Percentiles rank a stretch among this genome's conserved stretches.
Evolutionary conservation across 2,329 filamentous ascomycete genomes (phyloP).

Genomic region (Lecanosticta acicola): DNA sequence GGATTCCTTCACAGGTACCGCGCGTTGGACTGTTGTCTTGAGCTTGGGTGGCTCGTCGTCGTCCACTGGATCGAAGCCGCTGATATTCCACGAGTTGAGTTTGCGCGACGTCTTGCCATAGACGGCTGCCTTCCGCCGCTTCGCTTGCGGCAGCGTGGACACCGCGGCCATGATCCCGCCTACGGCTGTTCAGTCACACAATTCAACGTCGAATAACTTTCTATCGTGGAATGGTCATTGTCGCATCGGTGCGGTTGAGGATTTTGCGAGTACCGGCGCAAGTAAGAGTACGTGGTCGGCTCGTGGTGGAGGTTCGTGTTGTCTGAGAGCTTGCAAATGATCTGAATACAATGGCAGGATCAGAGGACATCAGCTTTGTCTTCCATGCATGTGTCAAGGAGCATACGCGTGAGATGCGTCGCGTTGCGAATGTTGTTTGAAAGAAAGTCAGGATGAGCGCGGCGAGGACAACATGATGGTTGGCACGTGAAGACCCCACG

Average conservation of each 20-base stretch:
- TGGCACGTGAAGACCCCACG: not conserved
- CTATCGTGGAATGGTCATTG: not conserved
- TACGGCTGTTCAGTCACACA: not conserved
- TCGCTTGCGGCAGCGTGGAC: slow-evolving; percentile 12
- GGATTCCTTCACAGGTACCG: slow-evolving; percentile 10
- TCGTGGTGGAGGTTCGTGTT: not conserved
- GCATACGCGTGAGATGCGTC: not conserved
- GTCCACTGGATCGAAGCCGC: slow-evolving; percentile 13
- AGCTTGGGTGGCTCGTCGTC: slow-evolving; percentile 15
- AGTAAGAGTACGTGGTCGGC: not conserved
- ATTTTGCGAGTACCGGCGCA: not conserved
- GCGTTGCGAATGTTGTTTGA: slow-evolving; percentile 1
- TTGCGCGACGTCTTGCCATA: slow-evolving; percentile 22
- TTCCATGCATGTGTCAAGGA: not conserved
- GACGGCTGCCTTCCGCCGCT: slow-evolving; percentile 22
- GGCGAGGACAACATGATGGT: not conserved
- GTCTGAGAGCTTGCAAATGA: not conserved
- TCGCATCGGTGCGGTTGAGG: not conserved
- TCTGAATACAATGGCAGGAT: not conserved
- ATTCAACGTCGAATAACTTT: not conserved
- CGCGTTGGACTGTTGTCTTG: not conserved
- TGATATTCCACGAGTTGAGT: slow-evolving; percentile 15
- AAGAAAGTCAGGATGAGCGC: not conserved
- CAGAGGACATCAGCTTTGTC: not conserved
- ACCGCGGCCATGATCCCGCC: slow-evolving; percentile 12